Evolutionary conservation across 495 filamentous ascomycete species (phyloP), one percentile per base, ranked within the genome.

Genomic region (Aspergillus asperescens): DNA sequence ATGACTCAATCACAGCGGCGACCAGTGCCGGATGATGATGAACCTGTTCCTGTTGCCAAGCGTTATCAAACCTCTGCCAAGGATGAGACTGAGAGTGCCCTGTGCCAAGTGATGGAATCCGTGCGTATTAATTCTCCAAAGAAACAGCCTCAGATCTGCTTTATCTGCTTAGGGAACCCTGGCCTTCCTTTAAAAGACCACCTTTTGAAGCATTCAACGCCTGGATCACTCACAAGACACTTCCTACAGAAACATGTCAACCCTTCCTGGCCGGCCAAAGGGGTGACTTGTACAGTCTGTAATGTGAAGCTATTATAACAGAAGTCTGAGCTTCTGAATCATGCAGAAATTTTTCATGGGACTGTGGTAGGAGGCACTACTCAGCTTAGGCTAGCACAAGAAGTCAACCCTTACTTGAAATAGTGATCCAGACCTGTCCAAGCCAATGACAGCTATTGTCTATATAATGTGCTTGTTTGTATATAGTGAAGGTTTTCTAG

Each of bases 201-300:
- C 4, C 9, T 28, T 28, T 5, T 5, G 9, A 28, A 28, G 5
- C 9, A 28, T 9, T 5, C 4, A 5, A 28, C 25, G 5, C 25
- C 25, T 28, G 25, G 25, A 28, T 28, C 25, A 4, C 61, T 61
- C 15, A 57, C 55, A 42, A 52, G 58, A 53, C 54, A 64, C 56
- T 64, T 64, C 40, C 32, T 49, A n/a, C 40, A 34, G 28, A 47
- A 45, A 42, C 52, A 62, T 47, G 45, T 57, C 13, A 62, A 58
- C 29, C 55, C 43, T 48, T 42, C 51, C 20, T 58, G 44, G 48
- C 48, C 28, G 20, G 45, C 38, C 25, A 42, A 38, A 31, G 32
- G 38, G 38, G 39, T 57, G 41, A 41, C 19, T 20, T 56, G 50
- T 51, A 41, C 48, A 48, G 20, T 57, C 38, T 52, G 48, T 46